Evolutionary conservation across 2,329 filamentous ascomycete genomes (phyloP), one percentile per base, ranked within the genome.

Genomic region (Pseudogymnoascus sp.): DNA sequence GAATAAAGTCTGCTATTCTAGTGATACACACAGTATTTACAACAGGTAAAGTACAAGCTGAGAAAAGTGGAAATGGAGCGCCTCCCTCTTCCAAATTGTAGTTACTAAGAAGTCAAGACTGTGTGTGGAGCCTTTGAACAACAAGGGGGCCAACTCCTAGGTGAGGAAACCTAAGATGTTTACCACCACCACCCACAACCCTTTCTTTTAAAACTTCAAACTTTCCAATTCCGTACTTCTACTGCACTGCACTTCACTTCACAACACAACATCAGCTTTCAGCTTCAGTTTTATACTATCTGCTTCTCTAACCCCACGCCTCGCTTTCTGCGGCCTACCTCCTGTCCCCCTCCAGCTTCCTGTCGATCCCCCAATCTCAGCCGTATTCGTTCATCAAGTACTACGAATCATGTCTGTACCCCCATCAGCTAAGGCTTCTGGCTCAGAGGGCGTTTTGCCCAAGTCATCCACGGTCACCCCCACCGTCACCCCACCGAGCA

Each of bases 331-430:
- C 49, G 33, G 2, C 25, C 45, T 16, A 22, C 49, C 16, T 28
- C 42, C 19, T 19, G 49, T 55, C n/a, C 49, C 5, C 49, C 28
- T 55, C 49, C 28, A 55, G 49, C 25, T 12, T 55, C 28, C 28
- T 55, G 28, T 55, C 49, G 9, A 55, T 55, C 49, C 28, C 49
- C 9, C 49, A 22, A 55, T 12, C n/a, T 55, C 28, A 55, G 49
- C 49, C 28, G 25, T 55, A 33, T 55, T 22, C 5, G n/a, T 19
- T 33, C 14, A 63, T 65, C 28, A 61, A 67, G 12, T 62, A 58
- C 4, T 49, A 65, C 35, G 65, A 66, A 67, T n/a, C 22, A 61
- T 52, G 36, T 58, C n/a, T 39, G 60, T 52, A 58, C 19, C 30
- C n/a, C 45, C 11, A 33, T 25, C 62, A 35, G 36, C 60, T 36